Evolutionary conservation across 768 basidiomycete species (phyloP), one percentile per base, ranked within the genome.

Genomic region (Tephrocybe rancida): DNA sequence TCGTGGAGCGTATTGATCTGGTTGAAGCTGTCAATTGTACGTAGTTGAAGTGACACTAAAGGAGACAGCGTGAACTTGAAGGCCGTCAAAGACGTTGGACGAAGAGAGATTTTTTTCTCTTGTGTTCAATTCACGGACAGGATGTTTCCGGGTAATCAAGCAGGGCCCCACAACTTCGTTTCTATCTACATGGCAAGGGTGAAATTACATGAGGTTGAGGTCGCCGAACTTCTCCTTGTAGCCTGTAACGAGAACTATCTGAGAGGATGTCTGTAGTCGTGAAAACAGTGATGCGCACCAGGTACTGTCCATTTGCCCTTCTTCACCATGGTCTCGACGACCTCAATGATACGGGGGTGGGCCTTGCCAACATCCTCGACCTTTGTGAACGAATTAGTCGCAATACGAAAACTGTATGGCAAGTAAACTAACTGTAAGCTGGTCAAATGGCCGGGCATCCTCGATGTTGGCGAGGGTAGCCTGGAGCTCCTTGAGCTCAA

Each of bases 241-340:
- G 32, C 90, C 88, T 90, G 63, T 29, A n/a, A n/a, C n/a, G 38
- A 48, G 42, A 44, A 25, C 6, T 16, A 35, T 22, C 44, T 48
- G 39, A 55, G 34, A n/a, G n/a, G n/a, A 5, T 27, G 44, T 35
- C 26, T n/a, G 19, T 3, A 30, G 22, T 4, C 44, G 41, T 19
- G 8, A 51, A 18, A 13, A 35, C 8, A 43, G 37, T 4, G 7
- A 14, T 27, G 65, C 79, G 49, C 68, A 88, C 95, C 95, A 65
- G 96, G 96, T 54, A 98, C 95, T 65, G 89, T 93, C 89, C 93
- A 97, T 79, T 98, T 97, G 73, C 95, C 95, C 78, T 98, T 95
- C 84, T 89, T 87, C 59, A 98, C 72, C 94, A 97, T 96, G 61
- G 81, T 90, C 76, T 98, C 93, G 55, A 97, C 92, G 38, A 90